phyloP scores from a whole-genome alignment of 1,284 basidiomycete species.

The Gomphus sp. region DNA sequence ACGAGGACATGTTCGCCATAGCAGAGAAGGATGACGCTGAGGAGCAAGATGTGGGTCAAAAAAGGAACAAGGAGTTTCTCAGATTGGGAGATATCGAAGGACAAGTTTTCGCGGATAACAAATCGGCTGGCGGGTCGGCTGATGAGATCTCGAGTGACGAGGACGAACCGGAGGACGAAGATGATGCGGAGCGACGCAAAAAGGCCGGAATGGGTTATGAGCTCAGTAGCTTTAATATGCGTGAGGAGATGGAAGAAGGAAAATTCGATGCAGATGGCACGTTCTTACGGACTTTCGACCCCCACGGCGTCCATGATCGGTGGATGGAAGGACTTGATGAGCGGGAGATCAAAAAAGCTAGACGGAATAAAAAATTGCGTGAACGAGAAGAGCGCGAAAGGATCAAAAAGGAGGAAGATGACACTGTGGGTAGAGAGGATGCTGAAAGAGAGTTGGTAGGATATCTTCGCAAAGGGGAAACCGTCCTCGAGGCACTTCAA shows the following conservation, averaged over 20 bases:
- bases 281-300: conserved; percentile 83
- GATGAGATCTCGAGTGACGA: conserved; percentile 39
- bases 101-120: conserved; percentile 74
- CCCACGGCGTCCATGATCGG: conserved; percentile 84
- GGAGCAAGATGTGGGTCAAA: conserved; percentile 27
- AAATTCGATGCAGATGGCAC: conserved; percentile 92
- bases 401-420: conserved; percentile 64
- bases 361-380: conserved; percentile 56
- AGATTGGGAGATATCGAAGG: conserved; percentile 92
- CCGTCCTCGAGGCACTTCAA: conserved; percentile 83
- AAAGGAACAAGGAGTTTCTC: conserved; percentile 68
- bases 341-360: conserved; percentile 77
- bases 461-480: conserved; percentile 82
- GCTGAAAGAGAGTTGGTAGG: conserved; percentile 63
- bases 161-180: conserved; percentile 67
- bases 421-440: conserved; percentile 55
- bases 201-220: conserved; percentile 90
- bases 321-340: conserved; percentile 94
- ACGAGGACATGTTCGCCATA: conserved; percentile 86
- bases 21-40: conserved; percentile 45
- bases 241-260: conserved; percentile 95
- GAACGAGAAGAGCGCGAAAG: conserved; percentile 64
- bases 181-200: conserved; percentile 61
- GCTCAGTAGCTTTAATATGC: conserved; percentile 97
- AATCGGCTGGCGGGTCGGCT: conserved; percentile 28